Evolutionary conservation across 2,329 filamentous ascomycete species (phyloP), one percentile per base, ranked within the genome.

Genomic region (Plectosphaerella cucumerina): DNA sequence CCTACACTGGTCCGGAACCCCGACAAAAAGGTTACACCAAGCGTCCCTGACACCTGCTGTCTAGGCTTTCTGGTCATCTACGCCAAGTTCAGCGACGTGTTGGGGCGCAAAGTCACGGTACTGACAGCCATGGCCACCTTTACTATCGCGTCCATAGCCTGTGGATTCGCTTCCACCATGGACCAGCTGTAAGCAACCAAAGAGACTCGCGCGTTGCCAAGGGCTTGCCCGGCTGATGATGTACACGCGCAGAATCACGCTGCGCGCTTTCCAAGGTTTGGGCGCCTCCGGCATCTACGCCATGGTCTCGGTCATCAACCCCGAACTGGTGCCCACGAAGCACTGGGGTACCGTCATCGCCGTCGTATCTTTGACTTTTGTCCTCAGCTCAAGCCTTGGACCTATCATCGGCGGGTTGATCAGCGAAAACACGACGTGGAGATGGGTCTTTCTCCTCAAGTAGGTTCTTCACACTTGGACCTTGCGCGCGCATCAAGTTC

Each of bases 381-480:
- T 69, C 4, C 51, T 76, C 12, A 65, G 67, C 9, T 71, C 69
- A 42, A 60, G 73, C 0, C 57, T 75, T 1, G 73, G 74, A 0
- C 73, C 72, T 2, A 52, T 77, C 9, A 57, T 77, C 0, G 73
- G 74, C 2, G 74, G 74, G 3, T 62, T 64, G 9, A 74, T 77
- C 6, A 63, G 62, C 8, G 65, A 70, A 44, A 56, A 66, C 11
- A 63, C 66, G 0, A 69, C 62, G 1, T 77, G 72, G 73, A 59
- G 71, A 56, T 74, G 74, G 74, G 70, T 76, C 3, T 76, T 77
- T 54, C 67, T 69, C 35, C 63, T 77, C 3, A 76, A 77, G 72
- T 75, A 45, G 34, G 67, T 60, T 43, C 14, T 20, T 15, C 31
- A 8, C 21, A n/a, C 21, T 49, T 37, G 14, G 37, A 47, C 18